Conservation (phyloP, 352 stramenopile genomes). For the Globisporangium parvum region DNA sequence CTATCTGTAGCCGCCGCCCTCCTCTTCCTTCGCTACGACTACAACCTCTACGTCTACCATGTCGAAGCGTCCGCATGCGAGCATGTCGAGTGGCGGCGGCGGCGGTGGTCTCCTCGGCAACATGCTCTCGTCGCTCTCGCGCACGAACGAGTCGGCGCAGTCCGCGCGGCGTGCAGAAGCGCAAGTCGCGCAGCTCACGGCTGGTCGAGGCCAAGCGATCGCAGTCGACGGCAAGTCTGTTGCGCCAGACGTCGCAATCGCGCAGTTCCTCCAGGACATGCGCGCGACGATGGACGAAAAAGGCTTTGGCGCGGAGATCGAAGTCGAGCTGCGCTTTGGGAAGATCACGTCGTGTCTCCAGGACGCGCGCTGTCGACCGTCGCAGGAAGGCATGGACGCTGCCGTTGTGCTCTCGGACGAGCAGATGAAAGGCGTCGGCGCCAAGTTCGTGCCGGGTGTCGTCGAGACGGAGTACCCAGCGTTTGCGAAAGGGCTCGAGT, state of each 20-base stretch:
- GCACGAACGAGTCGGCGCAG: constrained; percentile 70
- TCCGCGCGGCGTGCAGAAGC: constrained; percentile 71
- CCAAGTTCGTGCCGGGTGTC: constrained; percentile 79
- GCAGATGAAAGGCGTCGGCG: constrained; percentile 71
- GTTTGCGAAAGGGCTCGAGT: constrained; percentile 59
- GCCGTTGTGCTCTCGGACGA: constrained; percentile 64
- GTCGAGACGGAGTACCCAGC: constrained; percentile 57
- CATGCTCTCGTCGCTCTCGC: constrained; percentile 69
- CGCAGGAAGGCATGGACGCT: constrained; percentile 62
- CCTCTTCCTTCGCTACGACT: neutral
- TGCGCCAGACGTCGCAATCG: constrained; percentile 73
- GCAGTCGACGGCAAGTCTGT: constrained; percentile 55
- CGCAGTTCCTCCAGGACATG: constrained; percentile 78
- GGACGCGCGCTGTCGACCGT: constrained; percentile 65
- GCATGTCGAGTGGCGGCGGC: constrained; percentile 26
- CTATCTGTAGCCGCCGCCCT: neutral
- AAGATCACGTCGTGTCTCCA: constrained; percentile 76
- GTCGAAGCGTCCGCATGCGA: constrained; percentile 60
- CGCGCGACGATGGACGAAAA: constrained; percentile 71
- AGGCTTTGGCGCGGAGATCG: constrained; percentile 67
- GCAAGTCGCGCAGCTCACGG: constrained; percentile 66
- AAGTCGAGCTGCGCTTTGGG: constrained; percentile 81
- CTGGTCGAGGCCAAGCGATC: constrained; percentile 64
- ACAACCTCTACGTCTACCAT: too few species aligned
- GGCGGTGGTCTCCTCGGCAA: constrained; percentile 39